Evolutionary conservation across 495 filamentous ascomycete species (phyloP).

Genomic region (Podospora comata): DNA sequence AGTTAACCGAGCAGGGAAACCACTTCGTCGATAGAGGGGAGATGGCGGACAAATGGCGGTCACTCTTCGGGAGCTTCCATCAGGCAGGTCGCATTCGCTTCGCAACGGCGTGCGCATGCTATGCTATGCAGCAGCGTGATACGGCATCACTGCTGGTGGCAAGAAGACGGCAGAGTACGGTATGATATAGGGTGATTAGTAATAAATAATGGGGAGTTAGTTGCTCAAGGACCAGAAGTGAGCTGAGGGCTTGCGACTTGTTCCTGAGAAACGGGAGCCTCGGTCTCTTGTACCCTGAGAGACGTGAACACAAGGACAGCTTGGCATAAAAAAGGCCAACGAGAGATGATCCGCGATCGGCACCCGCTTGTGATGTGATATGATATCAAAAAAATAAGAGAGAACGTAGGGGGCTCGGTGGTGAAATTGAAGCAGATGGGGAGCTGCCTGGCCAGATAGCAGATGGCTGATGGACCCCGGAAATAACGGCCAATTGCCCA

Average conservation of each 20-base stretch:
- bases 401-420: background rate
- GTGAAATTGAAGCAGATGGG: background rate
- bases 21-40: constrained; percentile 26
- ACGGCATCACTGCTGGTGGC: background rate
- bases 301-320: background rate
- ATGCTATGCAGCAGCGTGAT: constrained; percentile 7
- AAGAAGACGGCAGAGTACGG: background rate
- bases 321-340: background rate
- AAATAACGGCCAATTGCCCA: background rate
- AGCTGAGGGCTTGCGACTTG: background rate
- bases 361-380: background rate
- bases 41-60: constrained; percentile 22
- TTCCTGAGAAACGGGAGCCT: background rate
- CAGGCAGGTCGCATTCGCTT: constrained; percentile 18
- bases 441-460: background rate
- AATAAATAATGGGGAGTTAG: too few relatives aligned
- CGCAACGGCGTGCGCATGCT: background rate
- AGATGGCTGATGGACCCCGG: too few relatives aligned
- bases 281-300: background rate
- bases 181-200: background rate
- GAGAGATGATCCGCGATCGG: background rate
- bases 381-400: background rate
- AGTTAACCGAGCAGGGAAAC: constrained; percentile 32
- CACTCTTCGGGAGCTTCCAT: constrained; percentile 7
- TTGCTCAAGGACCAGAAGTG: background rate